phyloP scores from a whole-genome alignment of 306 rosid species.

The Prunus mongolica region DNA sequence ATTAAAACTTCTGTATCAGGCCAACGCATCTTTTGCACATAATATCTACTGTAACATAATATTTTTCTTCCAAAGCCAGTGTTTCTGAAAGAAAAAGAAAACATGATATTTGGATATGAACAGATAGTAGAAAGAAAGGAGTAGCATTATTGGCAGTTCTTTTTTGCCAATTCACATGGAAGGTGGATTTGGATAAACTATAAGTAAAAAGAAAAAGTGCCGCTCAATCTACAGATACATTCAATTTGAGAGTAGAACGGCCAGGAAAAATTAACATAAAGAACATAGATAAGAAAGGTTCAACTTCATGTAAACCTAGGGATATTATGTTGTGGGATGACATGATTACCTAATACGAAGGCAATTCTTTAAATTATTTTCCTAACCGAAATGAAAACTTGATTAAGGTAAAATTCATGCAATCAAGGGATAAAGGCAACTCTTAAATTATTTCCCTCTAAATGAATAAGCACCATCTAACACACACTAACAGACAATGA shows the following conservation, averaged over 20 bases:
- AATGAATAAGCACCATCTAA: neutral
- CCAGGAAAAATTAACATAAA: neutral
- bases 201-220: neutral
- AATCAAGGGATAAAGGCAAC: no score
- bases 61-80: neutral
- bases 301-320: neutral
- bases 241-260: neutral
- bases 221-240: neutral
- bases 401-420: neutral
- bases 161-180: neutral
- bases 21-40: neutral
- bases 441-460: neutral
- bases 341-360: neutral
- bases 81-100: neutral
- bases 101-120: neutral
- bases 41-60: neutral
- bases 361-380: neutral
- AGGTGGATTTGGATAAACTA: neutral
- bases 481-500: neutral
- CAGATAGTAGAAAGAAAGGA: neutral
- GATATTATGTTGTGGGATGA: neutral
- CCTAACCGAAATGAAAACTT: no score
- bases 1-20: neutral
- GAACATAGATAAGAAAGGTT: neutral
- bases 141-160: neutral